Conservation (phyloP, 352 stramenopile species). For the Globisporangium rhizosaccharum region DNA sequence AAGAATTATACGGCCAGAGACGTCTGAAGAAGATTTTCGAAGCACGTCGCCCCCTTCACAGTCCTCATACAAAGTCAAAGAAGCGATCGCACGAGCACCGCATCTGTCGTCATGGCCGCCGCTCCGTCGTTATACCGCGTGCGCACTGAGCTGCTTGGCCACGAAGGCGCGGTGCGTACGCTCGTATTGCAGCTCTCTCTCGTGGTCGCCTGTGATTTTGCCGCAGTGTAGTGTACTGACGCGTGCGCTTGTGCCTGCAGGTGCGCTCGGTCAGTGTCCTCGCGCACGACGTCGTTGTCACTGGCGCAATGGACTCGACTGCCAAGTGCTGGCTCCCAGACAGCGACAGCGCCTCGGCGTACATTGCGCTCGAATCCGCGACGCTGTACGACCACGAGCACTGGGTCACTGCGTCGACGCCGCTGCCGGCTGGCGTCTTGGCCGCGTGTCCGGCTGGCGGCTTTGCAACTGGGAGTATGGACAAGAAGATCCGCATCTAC, state of each 20-base stretch:
- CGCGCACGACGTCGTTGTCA: constrained; percentile 49
- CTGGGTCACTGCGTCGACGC: constrained; percentile 67
- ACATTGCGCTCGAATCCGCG: constrained; percentile 41
- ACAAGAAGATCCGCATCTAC: constrained; percentile 73
- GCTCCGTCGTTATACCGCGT: constrained; percentile 12
- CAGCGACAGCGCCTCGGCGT: constrained; percentile 17
- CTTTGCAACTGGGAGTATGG: constrained; percentile 78
- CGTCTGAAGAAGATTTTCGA: too few relatives aligned
- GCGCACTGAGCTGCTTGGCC: constrained; percentile 53
- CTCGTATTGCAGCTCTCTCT: background rate
- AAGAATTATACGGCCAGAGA: too few relatives aligned
- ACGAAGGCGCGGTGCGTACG: constrained; percentile 67
- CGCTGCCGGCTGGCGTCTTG: constrained; percentile 26
- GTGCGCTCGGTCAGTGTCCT: constrained; percentile 55
- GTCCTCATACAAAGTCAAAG: background rate
- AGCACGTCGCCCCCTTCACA: too few relatives aligned
- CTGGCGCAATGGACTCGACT: constrained; percentile 73
- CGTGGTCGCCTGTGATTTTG: background rate
- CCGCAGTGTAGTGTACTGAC: constrained; percentile 5
- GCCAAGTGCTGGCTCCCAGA: constrained; percentile 41
- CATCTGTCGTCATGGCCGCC: background rate
- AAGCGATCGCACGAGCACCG: background rate
- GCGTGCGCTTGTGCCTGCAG: constrained; percentile 16
- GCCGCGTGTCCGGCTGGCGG: constrained; percentile 24
- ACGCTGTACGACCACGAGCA: constrained; percentile 76